Percentiles rank a stretch among this genome's conserved stretches.
These are phyloP conservation scores for Agaricus sinodeliciosus DNA, from an alignment of 768 basidiomycete species.

Conservation along the genomic window DNA sequence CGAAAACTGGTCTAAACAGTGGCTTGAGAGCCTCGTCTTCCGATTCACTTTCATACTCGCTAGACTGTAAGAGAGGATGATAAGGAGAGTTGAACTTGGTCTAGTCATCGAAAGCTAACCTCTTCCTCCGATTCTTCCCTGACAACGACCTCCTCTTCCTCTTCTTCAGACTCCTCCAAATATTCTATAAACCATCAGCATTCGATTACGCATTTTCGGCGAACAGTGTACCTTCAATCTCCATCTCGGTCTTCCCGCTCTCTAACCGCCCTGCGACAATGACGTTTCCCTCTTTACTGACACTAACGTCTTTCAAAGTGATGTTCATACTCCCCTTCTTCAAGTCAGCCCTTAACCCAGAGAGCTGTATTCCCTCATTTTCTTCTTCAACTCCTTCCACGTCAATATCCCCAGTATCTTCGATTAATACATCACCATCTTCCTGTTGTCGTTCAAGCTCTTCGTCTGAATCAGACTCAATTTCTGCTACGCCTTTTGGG, in stretches of 20 bases:
- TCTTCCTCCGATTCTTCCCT: constrained; percentile 34
- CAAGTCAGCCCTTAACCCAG: constrained; percentile 18
- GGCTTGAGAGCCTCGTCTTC: constrained; percentile 73
- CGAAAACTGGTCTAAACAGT: constrained; percentile 87
- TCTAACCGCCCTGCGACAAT: constrained; percentile 75
- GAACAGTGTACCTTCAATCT: constrained; percentile 28
- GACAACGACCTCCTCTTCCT: constrained; percentile 34
- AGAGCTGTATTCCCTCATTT: constrained; percentile 34
- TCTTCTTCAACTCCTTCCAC: constrained; percentile 26
- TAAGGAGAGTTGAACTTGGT: constrained; percentile 12
- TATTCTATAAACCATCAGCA: constrained; percentile 13
- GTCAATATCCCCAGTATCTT: constrained; percentile 46
- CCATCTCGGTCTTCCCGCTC: constrained; percentile 64
- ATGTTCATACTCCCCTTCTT: constrained; percentile 61
- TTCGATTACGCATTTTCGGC: neutral
- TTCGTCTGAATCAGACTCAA: constrained; percentile 61
- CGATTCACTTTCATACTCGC: constrained; percentile 79
- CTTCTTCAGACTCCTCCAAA: constrained; percentile 21
- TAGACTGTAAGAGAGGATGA: constrained; percentile 45
- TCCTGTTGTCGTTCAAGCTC: constrained; percentile 39
- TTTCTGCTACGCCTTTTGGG: constrained; percentile 62
- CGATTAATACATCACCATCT: constrained; percentile 56
- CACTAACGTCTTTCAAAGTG: constrained; percentile 70
- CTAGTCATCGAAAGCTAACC: constrained; percentile 26
- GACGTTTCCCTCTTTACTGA: constrained; percentile 75